Conservation (phyloP, 1,284 basidiomycete species). For the Melampsora larici-populina region DNA sequence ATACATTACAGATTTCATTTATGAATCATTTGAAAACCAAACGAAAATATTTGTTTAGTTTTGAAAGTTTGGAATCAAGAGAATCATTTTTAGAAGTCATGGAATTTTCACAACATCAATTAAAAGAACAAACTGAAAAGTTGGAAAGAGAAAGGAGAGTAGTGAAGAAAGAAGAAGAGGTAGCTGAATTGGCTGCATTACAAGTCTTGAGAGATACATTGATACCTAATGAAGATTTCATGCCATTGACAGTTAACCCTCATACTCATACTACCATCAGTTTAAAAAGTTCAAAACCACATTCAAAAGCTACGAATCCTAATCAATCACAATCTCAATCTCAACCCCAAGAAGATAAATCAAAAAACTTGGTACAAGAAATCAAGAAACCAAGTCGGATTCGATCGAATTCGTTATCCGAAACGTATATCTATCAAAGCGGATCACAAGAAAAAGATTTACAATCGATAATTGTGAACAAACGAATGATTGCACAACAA, state of each 20-base stretch:
- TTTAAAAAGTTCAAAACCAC: conserved; percentile 43
- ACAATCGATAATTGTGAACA: conserved; percentile 15
- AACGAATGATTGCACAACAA: conserved; percentile 17
- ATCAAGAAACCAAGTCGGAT: conserved; percentile 45
- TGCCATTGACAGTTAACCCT: conserved; percentile 43
- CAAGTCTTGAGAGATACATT: conserved; percentile 78
- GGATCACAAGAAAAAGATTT: conserved; percentile 18
- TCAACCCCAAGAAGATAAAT: conserved; percentile 13
- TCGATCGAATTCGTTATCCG: conserved; percentile 49
- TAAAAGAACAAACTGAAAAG: conserved; percentile 57
- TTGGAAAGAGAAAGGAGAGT: conserved; percentile 25
- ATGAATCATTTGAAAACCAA: conserved; percentile 66
- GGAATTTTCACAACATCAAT: conserved; percentile 66
- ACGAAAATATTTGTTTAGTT: conserved; percentile 87
- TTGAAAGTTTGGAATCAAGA: conserved; percentile 66
- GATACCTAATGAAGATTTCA: conserved; percentile 56
- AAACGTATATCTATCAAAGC: conserved; percentile 47
- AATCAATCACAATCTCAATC: conserved; percentile 16
- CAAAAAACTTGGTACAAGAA: conserved; percentile 26
- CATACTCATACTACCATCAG: conserved; percentile 45
- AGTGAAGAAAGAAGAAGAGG: conserved; percentile 50
- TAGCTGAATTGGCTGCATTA: conserved; percentile 70
- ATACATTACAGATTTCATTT: conserved; percentile 87
- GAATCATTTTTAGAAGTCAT: conserved; percentile 66
- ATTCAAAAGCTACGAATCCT: not conserved